A percentile compares a stretch with the other conserved stretches of the same genome.
These are phyloP conservation scores for Cyberlindnera xishuangbannaensis DNA, from an alignment of 805 yeast genomes.

Conservation along the genomic window DNA sequence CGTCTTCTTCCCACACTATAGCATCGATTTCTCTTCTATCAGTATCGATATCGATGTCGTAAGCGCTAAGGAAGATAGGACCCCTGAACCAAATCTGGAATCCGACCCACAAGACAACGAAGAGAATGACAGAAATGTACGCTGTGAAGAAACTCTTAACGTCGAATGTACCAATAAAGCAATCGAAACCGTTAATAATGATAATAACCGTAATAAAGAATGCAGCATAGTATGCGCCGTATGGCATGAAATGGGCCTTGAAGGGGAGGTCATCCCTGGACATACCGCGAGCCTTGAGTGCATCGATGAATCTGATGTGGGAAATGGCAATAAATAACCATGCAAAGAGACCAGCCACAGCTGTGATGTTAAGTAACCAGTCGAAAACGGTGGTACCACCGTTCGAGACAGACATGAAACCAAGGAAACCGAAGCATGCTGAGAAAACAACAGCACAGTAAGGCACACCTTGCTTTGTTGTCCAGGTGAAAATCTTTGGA, in stretches of 20 bases:
- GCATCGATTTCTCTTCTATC: constrained; percentile 62
- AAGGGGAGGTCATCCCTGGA: constrained; percentile 66
- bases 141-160: constrained; percentile 61
- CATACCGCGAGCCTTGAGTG: constrained; percentile 56
- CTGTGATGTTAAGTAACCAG: constrained; percentile 73
- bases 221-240: constrained; percentile 56
- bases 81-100: constrained; percentile 49
- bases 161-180: constrained; percentile 48
- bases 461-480: constrained; percentile 59
- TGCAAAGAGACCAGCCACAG: constrained; percentile 68
- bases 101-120: constrained; percentile 47
- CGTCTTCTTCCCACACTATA: constrained; percentile 50
- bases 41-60: constrained; percentile 64
- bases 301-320: constrained; percentile 66
- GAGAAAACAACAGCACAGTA: constrained; percentile 50
- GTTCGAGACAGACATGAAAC: constrained; percentile 49
- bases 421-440: constrained; percentile 57
- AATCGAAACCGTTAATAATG: constrained; percentile 66
- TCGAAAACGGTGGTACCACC: constrained; percentile 55
- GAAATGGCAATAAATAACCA: constrained; percentile 64
- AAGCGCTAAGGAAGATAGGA: constrained; percentile 39
- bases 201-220: constrained; percentile 49
- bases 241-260: constrained; percentile 70
- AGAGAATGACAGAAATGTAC: constrained; percentile 63
- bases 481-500: constrained; percentile 43